Conservation (phyloP, 345 rosid species). For the Salix udensis region DNA sequence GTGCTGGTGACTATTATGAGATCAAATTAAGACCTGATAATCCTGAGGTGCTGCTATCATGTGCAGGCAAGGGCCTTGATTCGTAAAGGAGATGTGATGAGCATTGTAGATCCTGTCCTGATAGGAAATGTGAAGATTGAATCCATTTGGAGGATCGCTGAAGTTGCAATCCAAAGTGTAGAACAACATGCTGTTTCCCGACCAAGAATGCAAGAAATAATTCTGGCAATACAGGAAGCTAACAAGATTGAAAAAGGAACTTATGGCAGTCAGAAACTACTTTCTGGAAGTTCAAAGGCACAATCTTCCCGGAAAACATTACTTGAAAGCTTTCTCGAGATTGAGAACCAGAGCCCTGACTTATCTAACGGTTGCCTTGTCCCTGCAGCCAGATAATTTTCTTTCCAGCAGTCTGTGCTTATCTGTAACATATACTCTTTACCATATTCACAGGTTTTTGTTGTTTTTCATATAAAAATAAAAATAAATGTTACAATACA, state of each 20-base stretch:
- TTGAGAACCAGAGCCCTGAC: conserved; percentile 84
- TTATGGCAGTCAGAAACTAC: conserved; percentile 36
- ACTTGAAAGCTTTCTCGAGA: conserved; percentile 84
- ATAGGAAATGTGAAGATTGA: conserved; percentile 62
- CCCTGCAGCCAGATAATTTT: conserved; percentile 70
- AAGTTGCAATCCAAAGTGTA: conserved; percentile 80
- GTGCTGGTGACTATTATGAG: background rate
- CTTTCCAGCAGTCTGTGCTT: background rate
- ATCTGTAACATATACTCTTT: conserved; percentile 1
- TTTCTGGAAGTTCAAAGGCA: conserved; percentile 45
- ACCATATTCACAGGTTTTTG: background rate
- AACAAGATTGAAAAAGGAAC: conserved; percentile 64
- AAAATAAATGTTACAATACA: too few relatives aligned
- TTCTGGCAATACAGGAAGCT: conserved; percentile 80
- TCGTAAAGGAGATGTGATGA: conserved; percentile 69
- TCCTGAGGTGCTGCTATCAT: background rate
- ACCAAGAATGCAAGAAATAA: conserved; percentile 89
- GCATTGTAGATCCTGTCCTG: conserved; percentile 65
- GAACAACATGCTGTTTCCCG: conserved; percentile 60
- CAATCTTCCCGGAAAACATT: conserved; percentile 80
- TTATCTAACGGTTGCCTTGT: conserved; percentile 57
- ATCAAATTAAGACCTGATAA: background rate
- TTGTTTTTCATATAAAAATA: background rate
- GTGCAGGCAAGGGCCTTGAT: conserved; percentile 81
- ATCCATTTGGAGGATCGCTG: conserved; percentile 87